These are phyloP conservation scores for Cystobasidium tubakii DNA, from an alignment of 768 basidiomycete genomes.

Conservation along the genomic window DNA sequence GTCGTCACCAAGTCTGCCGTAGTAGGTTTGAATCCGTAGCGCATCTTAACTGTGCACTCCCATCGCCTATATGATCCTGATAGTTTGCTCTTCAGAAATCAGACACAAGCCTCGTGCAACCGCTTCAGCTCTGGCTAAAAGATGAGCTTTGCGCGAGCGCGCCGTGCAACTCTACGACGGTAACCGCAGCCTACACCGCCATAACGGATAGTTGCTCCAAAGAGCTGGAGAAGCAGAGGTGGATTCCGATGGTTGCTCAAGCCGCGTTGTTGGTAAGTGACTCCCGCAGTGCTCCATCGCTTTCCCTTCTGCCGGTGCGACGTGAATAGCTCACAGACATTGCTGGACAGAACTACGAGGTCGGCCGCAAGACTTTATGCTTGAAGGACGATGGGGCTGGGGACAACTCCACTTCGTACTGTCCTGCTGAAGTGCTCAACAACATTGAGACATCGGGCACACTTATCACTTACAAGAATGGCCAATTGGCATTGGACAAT, in stretches of 20 bases:
- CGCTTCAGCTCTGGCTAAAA: not conserved
- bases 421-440: conserved; percentile 25
- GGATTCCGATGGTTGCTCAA: conserved; percentile 27
- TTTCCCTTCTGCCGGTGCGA: too few relatives aligned
- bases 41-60: not conserved
- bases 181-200: not conserved
- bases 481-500: not conserved
- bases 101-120: not conserved
- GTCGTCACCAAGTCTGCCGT: conserved; percentile 27
- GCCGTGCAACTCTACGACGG: not conserved
- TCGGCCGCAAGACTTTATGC: conserved; percentile 2
- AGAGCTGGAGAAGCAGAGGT: conserved; percentile 15
- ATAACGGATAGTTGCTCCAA: not conserved
- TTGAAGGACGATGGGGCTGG: not conserved
- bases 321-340: too few relatives aligned
- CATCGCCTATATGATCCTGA: not conserved
- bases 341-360: conserved; percentile 27
- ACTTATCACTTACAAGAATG: conserved; percentile 9
- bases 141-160: conserved; percentile 4
- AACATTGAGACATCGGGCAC: conserved; percentile 26
- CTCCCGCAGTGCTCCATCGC: not conserved
- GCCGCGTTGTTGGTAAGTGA: conserved; percentile 14
- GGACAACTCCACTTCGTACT: conserved; percentile 26
- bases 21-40: not conserved
- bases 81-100: not conserved